Evolutionary conservation across 176 grass and related monocot species (phyloP).

Genomic region (Carex cristatella): DNA sequence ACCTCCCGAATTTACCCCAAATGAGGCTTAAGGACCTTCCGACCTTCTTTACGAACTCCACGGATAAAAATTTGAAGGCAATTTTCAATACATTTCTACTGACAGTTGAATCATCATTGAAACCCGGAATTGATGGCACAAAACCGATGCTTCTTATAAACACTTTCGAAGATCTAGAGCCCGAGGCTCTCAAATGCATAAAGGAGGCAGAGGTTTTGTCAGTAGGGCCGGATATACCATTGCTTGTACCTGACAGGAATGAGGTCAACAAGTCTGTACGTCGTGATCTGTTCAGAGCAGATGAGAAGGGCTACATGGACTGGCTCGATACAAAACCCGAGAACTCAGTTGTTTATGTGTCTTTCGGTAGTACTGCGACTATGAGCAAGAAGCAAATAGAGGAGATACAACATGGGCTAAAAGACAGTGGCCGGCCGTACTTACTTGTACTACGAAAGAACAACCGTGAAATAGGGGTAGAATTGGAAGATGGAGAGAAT

Average conservation of each 20-base stretch:
- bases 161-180: constrained; percentile 39
- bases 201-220: constrained; percentile 17
- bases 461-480: neutral
- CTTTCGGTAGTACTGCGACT: constrained; percentile 32
- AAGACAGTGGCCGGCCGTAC: constrained; percentile 23
- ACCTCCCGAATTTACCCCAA: constrained; percentile 33
- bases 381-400: constrained; percentile 20
- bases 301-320: constrained; percentile 27
- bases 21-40: constrained; percentile 36
- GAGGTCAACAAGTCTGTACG: neutral
- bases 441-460: constrained; percentile 35
- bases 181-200: constrained; percentile 17
- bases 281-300: constrained; percentile 36
- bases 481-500: too few relatives aligned
- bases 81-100: neutral
- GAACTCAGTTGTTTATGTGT: constrained; percentile 53
- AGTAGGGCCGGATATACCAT: constrained; percentile 26
- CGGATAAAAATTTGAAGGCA: neutral
- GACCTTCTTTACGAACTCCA: constrained; percentile 17
- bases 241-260: neutral
- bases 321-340: constrained; percentile 29
- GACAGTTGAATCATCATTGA: constrained; percentile 18
- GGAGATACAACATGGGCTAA: constrained; percentile 31
- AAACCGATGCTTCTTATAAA: constrained; percentile 44
- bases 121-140: neutral